phyloP scores from a whole-genome alignment of 2,329 filamentous ascomycete genomes.

The Chrysosporium queenslandicum region DNA sequence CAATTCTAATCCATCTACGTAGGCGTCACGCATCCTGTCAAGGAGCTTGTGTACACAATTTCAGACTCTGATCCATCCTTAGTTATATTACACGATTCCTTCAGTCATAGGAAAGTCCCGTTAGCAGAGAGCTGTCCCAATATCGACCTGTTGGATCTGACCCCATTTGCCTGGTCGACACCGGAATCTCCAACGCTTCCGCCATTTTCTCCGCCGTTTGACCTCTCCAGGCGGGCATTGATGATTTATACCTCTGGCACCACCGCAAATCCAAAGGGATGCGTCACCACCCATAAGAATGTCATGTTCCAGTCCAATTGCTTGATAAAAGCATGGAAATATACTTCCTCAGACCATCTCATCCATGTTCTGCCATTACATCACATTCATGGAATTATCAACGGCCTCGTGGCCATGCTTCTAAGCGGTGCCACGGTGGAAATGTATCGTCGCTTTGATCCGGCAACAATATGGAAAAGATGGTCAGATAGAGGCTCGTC shows the following conservation, averaged over 20 bases:
- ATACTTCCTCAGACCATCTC: slow-evolving; percentile 35
- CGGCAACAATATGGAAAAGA: slow-evolving; percentile 38
- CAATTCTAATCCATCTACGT: slow-evolving; percentile 7
- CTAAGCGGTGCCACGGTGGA: slow-evolving; percentile 40
- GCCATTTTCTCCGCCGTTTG: slow-evolving; percentile 24
- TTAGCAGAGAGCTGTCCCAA: slow-evolving; percentile 25
- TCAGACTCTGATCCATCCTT: slow-evolving; percentile 36
- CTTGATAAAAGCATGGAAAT: slow-evolving; percentile 33
- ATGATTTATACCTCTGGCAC: slow-evolving; percentile 39
- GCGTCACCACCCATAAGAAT: slow-evolving; percentile 36
- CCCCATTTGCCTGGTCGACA: slow-evolving; percentile 19
- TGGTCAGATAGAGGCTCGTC: slow-evolving; percentile 35
- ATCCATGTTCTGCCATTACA: slow-evolving; percentile 44
- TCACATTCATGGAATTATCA: slow-evolving; percentile 44
- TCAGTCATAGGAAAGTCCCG: slow-evolving; percentile 27
- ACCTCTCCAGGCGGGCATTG: slow-evolving; percentile 28
- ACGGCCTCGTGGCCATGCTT: slow-evolving; percentile 41
- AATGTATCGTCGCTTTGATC: slow-evolving; percentile 40
- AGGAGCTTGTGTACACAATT: slow-evolving; percentile 36
- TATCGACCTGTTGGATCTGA: slow-evolving; percentile 27
- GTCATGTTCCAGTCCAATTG: slow-evolving; percentile 27
- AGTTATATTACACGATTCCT: slow-evolving; percentile 34
- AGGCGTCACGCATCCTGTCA: slow-evolving; percentile 36
- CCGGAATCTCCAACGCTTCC: slow-evolving; percentile 19
- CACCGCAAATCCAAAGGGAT: slow-evolving; percentile 36